Conservation (phyloP, 176 grass and related monocot genomes). For the Oryza meyeriana region DNA sequence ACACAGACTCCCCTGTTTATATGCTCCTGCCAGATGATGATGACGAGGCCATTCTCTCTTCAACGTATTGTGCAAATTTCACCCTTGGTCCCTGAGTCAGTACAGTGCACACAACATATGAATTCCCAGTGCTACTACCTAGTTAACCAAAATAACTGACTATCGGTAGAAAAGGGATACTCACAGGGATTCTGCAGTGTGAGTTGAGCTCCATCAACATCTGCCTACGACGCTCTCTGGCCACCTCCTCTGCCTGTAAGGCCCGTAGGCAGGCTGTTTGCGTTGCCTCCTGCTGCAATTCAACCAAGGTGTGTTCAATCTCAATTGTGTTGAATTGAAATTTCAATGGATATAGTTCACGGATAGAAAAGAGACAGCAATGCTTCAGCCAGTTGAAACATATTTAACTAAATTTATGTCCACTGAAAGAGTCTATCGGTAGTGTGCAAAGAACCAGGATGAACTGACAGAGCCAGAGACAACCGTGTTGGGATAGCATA, state of each 20-base stretch:
- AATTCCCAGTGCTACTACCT: not conserved
- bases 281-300: slow-evolving; percentile 31
- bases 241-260: slow-evolving; percentile 50
- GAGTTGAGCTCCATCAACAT: slow-evolving; percentile 64
- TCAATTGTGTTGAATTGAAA: not conserved
- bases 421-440: not conserved
- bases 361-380: not conserved
- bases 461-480: not conserved
- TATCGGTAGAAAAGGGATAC: not conserved
- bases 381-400: not conserved
- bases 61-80: slow-evolving; percentile 46
- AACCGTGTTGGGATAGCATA: not conserved
- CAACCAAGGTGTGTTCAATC: not conserved
- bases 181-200: slow-evolving; percentile 69
- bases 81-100: slow-evolving; percentile 62
- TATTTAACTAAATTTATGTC: not conserved
- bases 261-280: slow-evolving; percentile 48
- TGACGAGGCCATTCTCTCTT: slow-evolving; percentile 36
- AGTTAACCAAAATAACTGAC: not conserved
- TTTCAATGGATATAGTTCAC: not conserved
- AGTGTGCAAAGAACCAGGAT: not conserved
- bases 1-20: not conserved
- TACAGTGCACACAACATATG: not conserved
- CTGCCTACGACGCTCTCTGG: slow-evolving; percentile 47
- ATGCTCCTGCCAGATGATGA: not conserved